A percentile compares a stretch with the other conserved stretches of the same genome.
Conservation (phyloP, 495 filamentous ascomycete genomes). For the Sporormia fimetaria region DNA sequence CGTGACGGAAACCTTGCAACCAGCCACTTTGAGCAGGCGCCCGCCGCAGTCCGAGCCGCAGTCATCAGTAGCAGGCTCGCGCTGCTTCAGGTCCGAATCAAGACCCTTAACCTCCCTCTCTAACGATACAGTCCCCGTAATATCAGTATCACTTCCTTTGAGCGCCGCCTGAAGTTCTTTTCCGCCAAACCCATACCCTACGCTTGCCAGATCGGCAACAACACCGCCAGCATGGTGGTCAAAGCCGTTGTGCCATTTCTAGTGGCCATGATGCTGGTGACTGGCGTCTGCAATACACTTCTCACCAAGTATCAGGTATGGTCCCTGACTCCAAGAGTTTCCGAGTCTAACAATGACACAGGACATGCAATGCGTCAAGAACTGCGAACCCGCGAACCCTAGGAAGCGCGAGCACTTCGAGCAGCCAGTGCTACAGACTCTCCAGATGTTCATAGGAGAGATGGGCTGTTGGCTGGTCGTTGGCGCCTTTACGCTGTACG, state of each 20-base stretch:
- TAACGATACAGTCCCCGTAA: no score
- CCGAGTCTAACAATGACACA: constrained; percentile 26
- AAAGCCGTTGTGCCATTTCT: constrained; percentile 65
- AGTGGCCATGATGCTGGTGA: constrained; percentile 84
- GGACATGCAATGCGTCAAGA: constrained; percentile 92
- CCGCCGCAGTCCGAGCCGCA: constrained; percentile 10
- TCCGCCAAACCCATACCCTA: constrained; percentile 1
- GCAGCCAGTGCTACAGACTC: constrained; percentile 91
- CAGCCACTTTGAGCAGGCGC: constrained; percentile 10
- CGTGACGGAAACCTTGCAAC: constrained; percentile 9
- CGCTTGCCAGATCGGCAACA: neutral
- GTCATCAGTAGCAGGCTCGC: constrained; percentile 5
- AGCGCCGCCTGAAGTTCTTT: no score
- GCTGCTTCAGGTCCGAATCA: constrained; percentile 8
- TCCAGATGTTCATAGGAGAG: constrained; percentile 90
- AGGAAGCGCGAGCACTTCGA: constrained; percentile 61
- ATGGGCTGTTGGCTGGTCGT: constrained; percentile 88
- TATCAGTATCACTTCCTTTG: no score
- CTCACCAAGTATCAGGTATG: constrained; percentile 88
- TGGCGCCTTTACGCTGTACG: constrained; percentile 50
- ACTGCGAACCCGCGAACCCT: constrained; percentile 72
- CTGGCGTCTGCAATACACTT: constrained; percentile 92
- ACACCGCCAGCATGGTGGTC: constrained; percentile 37
- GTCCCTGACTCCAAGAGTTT: neutral
- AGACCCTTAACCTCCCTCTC: no score